Conservation (phyloP, 2,329 filamentous ascomycete species). For the Phialocephala subalpina region DNA sequence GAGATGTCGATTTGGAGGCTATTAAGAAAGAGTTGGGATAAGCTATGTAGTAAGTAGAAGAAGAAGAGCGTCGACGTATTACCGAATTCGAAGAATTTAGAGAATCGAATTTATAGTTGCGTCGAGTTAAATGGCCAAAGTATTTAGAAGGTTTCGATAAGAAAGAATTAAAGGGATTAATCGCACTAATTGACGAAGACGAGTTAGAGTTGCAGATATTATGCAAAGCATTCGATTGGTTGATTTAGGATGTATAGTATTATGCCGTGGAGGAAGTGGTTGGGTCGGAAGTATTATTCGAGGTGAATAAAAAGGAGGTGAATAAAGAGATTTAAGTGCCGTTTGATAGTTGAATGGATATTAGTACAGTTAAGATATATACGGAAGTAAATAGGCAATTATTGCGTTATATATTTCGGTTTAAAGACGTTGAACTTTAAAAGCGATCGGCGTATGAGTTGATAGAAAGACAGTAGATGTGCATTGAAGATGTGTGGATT, state of each 20-base stretch:
- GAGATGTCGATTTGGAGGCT: too few species aligned
- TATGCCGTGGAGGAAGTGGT: slow-evolving; percentile 1
- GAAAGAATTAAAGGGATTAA: background rate
- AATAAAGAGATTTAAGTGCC: background rate
- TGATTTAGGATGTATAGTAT: slow-evolving; percentile 9
- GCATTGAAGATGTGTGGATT: background rate
- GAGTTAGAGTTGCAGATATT: background rate
- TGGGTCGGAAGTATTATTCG: background rate
- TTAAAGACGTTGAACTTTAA: background rate
- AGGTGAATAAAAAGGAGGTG: too few species aligned
- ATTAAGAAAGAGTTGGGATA: background rate
- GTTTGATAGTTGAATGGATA: slow-evolving; percentile 10
- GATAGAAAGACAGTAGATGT: background rate
- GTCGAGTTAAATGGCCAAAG: slow-evolving; percentile 2
- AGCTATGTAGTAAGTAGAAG: background rate
- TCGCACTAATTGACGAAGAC: background rate
- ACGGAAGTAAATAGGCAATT: background rate
- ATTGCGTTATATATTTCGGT: slow-evolving; percentile 6
- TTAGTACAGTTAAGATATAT: background rate
- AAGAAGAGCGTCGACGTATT: background rate
- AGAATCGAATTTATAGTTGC: slow-evolving; percentile 8
- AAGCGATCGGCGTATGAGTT: background rate
- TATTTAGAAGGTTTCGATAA: slow-evolving; percentile 2
- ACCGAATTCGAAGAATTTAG: background rate
- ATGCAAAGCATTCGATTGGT: slow-evolving; percentile 7